A percentile compares a stretch with the other conserved stretches of the same genome.
These are phyloP conservation scores for Gossypium raimondii DNA, from an alignment of 345 rosid species.

Conservation along the genomic window DNA sequence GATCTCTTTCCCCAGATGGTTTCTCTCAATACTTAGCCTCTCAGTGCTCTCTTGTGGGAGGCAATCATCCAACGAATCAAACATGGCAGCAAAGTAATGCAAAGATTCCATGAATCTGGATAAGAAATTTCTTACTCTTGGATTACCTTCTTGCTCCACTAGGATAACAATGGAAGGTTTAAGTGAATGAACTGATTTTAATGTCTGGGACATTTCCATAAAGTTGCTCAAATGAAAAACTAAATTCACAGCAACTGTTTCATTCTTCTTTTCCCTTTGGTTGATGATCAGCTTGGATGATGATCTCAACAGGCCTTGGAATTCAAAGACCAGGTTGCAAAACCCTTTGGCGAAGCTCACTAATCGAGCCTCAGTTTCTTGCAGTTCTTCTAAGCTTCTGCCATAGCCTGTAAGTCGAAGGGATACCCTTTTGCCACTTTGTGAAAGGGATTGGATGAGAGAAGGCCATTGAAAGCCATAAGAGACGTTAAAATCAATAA, in stretches of 20 bases:
- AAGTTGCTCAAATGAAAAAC: constrained; percentile 39
- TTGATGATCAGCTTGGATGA: constrained; percentile 26
- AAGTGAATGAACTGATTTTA: constrained; percentile 35
- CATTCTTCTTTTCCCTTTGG: constrained; percentile 40
- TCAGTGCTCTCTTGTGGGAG: constrained; percentile 51
- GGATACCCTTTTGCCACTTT: constrained; percentile 24
- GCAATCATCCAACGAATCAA: constrained; percentile 62
- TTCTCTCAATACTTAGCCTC: constrained; percentile 56
- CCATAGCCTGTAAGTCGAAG: constrained; percentile 52
- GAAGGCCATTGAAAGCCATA: constrained; percentile 78
- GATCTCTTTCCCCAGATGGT: constrained; percentile 56
- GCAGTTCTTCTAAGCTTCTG: constrained; percentile 39
- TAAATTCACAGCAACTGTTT: constrained; percentile 54
- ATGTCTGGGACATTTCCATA: constrained; percentile 35
- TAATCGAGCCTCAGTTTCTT: constrained; percentile 53
- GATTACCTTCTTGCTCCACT: constrained; percentile 56
- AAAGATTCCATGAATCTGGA: constrained; percentile 63
- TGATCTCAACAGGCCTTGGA: constrained; percentile 44
- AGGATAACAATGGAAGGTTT: constrained; percentile 49
- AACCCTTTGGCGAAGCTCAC: constrained; percentile 50
- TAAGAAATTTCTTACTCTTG: constrained; percentile 39
- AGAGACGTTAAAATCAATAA: constrained; percentile 54
- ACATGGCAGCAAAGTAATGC: constrained; percentile 66
- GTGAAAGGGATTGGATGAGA: constrained; percentile 56
- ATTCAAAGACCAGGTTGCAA: constrained; percentile 48